phyloP scores from a whole-genome alignment of 2,329 filamentous ascomycete species.

The Venturia aucupariae region DNA sequence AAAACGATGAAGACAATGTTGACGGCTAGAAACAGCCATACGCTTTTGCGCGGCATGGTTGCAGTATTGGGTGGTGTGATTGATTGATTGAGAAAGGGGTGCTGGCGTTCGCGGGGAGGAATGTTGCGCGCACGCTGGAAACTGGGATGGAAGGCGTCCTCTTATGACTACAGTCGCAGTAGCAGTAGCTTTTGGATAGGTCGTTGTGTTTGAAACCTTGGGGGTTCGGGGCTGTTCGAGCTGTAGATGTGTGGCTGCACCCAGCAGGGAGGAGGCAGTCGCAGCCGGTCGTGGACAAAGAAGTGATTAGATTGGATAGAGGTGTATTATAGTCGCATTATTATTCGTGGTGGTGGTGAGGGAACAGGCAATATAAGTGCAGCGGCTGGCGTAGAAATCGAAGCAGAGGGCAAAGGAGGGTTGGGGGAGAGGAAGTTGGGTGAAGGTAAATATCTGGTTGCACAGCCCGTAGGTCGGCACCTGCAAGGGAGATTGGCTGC shows the following conservation, averaged over 20 bases:
- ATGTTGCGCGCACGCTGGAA: slow-evolving; percentile 2
- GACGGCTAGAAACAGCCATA: slow-evolving; percentile 53
- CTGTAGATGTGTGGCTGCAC: background rate
- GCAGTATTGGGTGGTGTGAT: background rate
- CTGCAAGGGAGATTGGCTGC: slow-evolving; percentile 4
- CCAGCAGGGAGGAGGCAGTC: background rate
- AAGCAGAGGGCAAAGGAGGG: slow-evolving; percentile 4
- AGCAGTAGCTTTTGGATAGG: background rate
- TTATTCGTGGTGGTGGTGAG: background rate
- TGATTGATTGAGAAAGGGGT: background rate
- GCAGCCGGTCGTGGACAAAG: background rate
- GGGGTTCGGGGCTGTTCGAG: background rate
- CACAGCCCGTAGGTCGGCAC: background rate
- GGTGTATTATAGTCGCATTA: background rate
- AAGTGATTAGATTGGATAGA: background rate
- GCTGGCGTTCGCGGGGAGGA: background rate
- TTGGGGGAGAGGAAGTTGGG: background rate
- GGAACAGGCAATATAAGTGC: background rate
- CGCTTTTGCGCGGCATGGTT: slow-evolving; percentile 30
- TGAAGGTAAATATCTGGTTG: background rate
- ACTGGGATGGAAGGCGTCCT: background rate
- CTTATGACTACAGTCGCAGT: background rate
- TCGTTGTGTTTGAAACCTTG: background rate
- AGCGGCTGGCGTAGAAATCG: background rate
- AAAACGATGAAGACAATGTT: slow-evolving; percentile 55